These are phyloP conservation scores for Cutaneotrichosporon arboriforme DNA, from an alignment of 1,284 basidiomycete species.

Conservation along the genomic window DNA sequence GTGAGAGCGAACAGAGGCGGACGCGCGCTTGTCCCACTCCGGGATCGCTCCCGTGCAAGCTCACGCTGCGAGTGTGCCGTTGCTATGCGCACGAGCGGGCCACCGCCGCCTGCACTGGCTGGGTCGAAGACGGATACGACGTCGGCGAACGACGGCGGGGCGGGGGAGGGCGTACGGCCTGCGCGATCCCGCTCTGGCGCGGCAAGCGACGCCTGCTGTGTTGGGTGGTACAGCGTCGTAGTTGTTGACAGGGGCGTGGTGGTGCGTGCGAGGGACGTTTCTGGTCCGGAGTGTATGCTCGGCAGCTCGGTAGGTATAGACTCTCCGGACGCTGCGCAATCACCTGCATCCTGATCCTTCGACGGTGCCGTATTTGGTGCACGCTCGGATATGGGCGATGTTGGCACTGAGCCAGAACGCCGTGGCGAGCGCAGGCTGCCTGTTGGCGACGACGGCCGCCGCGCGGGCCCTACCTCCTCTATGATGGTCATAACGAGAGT, in stretches of 20 bases:
- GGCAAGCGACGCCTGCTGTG: neutral
- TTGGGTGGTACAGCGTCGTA: neutral
- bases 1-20: neutral
- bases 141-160: slow-evolving; percentile 20
- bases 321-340: no score
- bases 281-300: neutral
- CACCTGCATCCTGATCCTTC: no score
- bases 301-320: no score
- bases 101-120: slow-evolving; percentile 33
- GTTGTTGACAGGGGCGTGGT: neutral
- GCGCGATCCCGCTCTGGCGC: neutral
- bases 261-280: neutral
- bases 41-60: neutral
- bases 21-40: neutral
- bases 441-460: no score
- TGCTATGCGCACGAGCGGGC: slow-evolving; percentile 32
- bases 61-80: slow-evolving; percentile 22
- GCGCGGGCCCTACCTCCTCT: no score
- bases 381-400: no score
- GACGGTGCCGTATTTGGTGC: no score
- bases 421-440: no score
- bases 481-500: no score
- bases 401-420: no score
- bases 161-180: neutral
- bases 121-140: slow-evolving; percentile 35